Base-by-base conservation (phyloP, 1,139 yeast genomes). In the Nakaseomyces nivariensis region DNA sequence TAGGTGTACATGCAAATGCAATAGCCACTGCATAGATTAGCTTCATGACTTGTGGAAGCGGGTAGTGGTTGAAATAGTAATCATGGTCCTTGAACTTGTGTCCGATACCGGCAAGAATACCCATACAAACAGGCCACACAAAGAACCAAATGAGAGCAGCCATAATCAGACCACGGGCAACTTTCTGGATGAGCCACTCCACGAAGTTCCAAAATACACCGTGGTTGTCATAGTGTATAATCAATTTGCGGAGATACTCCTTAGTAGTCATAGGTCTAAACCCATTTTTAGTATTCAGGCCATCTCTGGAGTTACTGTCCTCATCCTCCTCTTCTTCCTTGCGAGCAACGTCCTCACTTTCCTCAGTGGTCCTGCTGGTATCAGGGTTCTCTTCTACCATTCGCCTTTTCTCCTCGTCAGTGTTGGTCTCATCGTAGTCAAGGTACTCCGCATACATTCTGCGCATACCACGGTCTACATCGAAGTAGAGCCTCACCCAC, bases 91-190 rank as follows among this genome's bases (percentile, higher is more conserved):
- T 51, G 25, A 49, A 46, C 22, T 33, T 47, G 5, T 52, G 51
- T 11, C 62, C 62, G 13, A 53, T 52, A 17, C 60, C 58, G 0
- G 60, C 59, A 49, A 58, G 38, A 25, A 60, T 55, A 22, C 62
- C 63, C 60, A 60, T 56, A 5, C 61, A 56, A 1, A 56, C 54
- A 5, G 63, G 63, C 63, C 63, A 60, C 17, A 58, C 52, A 22
- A 55, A 48, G 27, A 54, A 27, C 48, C 58, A 60, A 6, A 55
- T 43, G 13, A 49, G 42, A 1, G 53, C 49, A 8, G 56, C 54
- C 5, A 52, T 48, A 10, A 56, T 43, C 45, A 58, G 43, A n/a
- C 54, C 53, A 32, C 61, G 51, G 7, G 53, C 40, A n/a, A 54
- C 45, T 50, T 57, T 58, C 29, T 54, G 48, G 9, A 57, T 27